Evolutionary conservation across 768 basidiomycete species (phyloP), one percentile per base, ranked within the genome.

Genomic region (Mycena leptocephala): DNA sequence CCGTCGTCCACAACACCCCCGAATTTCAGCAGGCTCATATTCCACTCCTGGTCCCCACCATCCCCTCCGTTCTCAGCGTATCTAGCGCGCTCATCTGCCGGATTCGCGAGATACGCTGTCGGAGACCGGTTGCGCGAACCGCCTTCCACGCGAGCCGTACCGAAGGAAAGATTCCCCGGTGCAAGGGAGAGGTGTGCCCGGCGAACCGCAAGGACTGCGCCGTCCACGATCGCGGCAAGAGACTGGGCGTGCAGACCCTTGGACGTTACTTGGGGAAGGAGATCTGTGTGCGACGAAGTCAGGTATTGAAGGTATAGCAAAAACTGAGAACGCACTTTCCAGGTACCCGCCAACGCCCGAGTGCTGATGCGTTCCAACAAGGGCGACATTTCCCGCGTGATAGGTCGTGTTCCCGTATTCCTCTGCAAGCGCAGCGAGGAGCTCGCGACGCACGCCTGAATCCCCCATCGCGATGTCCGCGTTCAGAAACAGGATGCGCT

Each of bases 311-410:
- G 1, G 22, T 2, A 37, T 6, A 39, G 20, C 16, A 37, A 58
- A 68, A 24, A 13, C 41, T 33, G 46, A 22, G 0, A 2, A 74
- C 76, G 32, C 30, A 77, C 76, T 90, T 86, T 96, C 94, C 43
- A 94, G 86, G 83, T 95, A 95, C 0, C 94, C 95, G 24, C 94
- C 95, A 26, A 95, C 95, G 20, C 94, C 95, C 0, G 93, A 87
- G 82, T 96, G 95, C 77, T 92, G 90, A 79, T 96, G 95, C 1
- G 95, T 95, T 51, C 93, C 92, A 33, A 93, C 91, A 74, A 96
- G 92, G 5, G 95, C 95, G 72, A 94, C 91, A 76, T 96, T 96
- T 18, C 85, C 86, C 77, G 93, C 85, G 20, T 88, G 90, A 84
- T 95, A 96, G 2, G 94, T 74, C 2, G 90, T 92, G 3, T 62